phyloP scores from a whole-genome alignment of 2,329 filamentous ascomycete species.

The Diaporthe helianthi region DNA sequence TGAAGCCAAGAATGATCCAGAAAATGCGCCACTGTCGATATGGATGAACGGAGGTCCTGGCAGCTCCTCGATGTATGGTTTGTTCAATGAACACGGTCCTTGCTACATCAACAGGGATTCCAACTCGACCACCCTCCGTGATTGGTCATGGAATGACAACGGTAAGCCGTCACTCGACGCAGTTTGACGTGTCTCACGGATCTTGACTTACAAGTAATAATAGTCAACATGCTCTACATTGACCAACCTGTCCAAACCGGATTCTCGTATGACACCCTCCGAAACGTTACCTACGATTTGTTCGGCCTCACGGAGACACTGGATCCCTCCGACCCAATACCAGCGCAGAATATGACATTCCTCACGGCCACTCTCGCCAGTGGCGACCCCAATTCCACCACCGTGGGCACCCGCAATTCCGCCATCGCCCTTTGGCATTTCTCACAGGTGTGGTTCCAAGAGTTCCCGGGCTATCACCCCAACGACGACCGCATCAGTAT shows the following conservation, averaged over 20 bases:
- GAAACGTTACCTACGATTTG: conserved; percentile 35
- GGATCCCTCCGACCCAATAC: conserved; percentile 20
- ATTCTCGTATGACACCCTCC: conserved; percentile 40
- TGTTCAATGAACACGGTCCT: conserved; percentile 58
- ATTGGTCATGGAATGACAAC: conserved; percentile 66
- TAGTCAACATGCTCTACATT: conserved; percentile 69
- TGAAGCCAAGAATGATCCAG: conserved; percentile 31
- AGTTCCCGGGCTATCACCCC: conserved; percentile 58
- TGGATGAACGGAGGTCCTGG: conserved; percentile 65
- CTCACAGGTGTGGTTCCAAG: conserved; percentile 61
- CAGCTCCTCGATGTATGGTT: conserved; percentile 60
- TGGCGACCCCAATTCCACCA: conserved; percentile 54
- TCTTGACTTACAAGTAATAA: not conserved
- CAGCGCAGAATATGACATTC: conserved; percentile 11
- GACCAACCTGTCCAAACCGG: conserved; percentile 57
- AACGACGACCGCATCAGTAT: conserved; percentile 46
- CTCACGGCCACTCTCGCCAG: conserved; percentile 52
- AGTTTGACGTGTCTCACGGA: not conserved
- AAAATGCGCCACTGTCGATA: conserved; percentile 29
- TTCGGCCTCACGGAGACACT: not conserved
- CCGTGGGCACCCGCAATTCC: conserved; percentile 45
- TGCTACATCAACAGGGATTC: conserved; percentile 59
- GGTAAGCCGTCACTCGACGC: not conserved
- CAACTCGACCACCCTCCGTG: conserved; percentile 56
- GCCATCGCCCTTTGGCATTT: conserved; percentile 62